Percentiles rank a stretch among this genome's conserved stretches.
Conservation (phyloP, 2,329 filamentous ascomycete species). For the Colletotrichum sp. region DNA sequence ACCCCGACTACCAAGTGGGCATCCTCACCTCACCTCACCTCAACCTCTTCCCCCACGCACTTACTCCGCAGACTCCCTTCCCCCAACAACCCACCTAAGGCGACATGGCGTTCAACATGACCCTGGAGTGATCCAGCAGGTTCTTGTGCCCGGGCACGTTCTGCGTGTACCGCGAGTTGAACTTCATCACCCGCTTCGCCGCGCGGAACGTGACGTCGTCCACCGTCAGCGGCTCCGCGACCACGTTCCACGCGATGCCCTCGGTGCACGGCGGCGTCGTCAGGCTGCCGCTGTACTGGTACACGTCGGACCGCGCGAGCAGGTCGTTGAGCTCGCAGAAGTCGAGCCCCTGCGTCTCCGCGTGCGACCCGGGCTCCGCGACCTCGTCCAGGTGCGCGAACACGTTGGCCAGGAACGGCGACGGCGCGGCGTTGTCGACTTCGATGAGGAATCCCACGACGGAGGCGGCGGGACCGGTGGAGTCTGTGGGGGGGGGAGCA, state of each 20-base stretch:
- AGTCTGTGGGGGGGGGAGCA: background rate
- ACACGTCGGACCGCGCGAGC: constrained; percentile 42
- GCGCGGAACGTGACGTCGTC: constrained; percentile 53
- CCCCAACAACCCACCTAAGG: background rate
- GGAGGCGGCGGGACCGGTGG: constrained; percentile 32
- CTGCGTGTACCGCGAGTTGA: constrained; percentile 61
- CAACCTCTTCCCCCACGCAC: background rate
- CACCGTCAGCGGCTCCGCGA: constrained; percentile 51
- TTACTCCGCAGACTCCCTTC: background rate
- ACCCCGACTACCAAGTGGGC: background rate
- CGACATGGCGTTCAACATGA: background rate
- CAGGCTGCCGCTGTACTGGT: constrained; percentile 62
- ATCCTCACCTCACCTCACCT: background rate
- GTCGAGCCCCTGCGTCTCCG: constrained; percentile 41
- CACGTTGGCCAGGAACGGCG: constrained; percentile 38
- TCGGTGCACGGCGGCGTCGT: constrained; percentile 69
- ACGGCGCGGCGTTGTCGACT: constrained; percentile 23
- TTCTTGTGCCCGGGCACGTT: constrained; percentile 51
- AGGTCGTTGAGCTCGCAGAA: constrained; percentile 44
- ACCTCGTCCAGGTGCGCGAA: constrained; percentile 43
- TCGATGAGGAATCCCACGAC: constrained; percentile 45
- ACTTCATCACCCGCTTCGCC: constrained; percentile 59
- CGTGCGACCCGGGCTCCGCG: constrained; percentile 40
- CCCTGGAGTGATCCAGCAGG: constrained; percentile 32
- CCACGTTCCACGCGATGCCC: constrained; percentile 58